These are phyloP conservation scores for Euphorbia schlechtendalii DNA, from an alignment of 441 rosid genomes.

Conservation along the genomic window DNA sequence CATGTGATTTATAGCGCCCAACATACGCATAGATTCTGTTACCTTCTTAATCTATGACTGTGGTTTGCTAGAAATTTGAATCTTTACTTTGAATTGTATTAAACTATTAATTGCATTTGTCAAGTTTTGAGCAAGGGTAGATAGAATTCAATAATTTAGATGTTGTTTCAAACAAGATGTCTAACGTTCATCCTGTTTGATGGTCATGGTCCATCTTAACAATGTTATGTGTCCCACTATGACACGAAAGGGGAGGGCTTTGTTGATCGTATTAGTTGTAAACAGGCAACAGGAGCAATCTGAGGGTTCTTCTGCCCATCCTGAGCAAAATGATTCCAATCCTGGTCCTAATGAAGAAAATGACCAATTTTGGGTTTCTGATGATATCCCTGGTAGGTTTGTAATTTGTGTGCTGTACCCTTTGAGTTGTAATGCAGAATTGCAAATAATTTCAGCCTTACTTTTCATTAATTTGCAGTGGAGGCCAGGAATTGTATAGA, in stretches of 20 bases:
- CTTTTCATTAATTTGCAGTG: slow-evolving; percentile 34
- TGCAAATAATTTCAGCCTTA: slow-evolving; percentile 4
- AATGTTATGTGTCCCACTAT: not conserved
- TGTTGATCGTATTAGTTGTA: slow-evolving; percentile 3
- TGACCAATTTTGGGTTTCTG: slow-evolving; percentile 66
- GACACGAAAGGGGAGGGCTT: not conserved
- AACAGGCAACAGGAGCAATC: slow-evolving; percentile 54
- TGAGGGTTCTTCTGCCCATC: slow-evolving; percentile 33
- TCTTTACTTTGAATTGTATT: not conserved
- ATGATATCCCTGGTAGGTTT: slow-evolving; percentile 61
- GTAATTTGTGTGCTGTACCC: not conserved
- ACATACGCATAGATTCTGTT: not conserved
- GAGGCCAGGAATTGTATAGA: slow-evolving; percentile 71
- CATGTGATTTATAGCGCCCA: not conserved
- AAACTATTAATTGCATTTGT: not conserved
- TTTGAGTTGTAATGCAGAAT: not conserved
- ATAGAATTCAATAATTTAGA: not conserved
- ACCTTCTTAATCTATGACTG: not conserved
- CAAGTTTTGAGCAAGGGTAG: not conserved
- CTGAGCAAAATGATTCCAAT: slow-evolving; percentile 31
- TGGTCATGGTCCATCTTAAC: not conserved
- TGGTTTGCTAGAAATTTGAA: not conserved
- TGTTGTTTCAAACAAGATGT: not conserved
- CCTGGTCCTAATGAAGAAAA: slow-evolving; percentile 46
- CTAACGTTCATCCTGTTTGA: no score